A percentile compares a stretch with the other conserved stretches of the same genome.
Evolutionary conservation across 805 yeast genomes (phyloP).

Genomic region (Naumovozyma castellii): DNA sequence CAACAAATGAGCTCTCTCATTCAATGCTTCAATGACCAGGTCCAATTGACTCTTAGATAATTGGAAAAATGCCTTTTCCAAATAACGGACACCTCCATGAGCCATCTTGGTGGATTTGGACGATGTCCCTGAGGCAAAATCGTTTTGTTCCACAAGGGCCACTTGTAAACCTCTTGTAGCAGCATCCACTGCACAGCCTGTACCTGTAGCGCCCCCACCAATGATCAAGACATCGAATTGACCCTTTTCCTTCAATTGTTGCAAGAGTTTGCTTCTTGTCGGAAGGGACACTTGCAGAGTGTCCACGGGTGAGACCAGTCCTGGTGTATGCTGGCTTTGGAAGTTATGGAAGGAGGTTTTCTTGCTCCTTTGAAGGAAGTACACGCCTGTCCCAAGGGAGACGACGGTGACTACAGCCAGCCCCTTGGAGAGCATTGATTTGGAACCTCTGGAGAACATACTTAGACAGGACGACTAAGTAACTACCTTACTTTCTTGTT

Average conservation of each 20-base stretch:
- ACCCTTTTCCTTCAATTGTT: constrained; percentile 37
- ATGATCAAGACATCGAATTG: constrained; percentile 74
- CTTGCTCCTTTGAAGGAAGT: neutral
- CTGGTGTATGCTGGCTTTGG: neutral
- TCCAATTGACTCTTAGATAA: constrained; percentile 82
- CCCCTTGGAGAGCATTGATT: neutral
- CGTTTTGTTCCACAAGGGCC: constrained; percentile 75
- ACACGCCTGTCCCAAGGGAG: neutral
- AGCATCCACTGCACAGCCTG: constrained; percentile 91
- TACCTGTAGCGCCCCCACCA: constrained; percentile 96
- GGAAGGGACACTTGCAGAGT: constrained; percentile 28
- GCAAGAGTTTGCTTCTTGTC: constrained; percentile 42
- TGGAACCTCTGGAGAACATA: neutral
- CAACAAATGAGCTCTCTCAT: constrained; percentile 77
- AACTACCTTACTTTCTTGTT: no score
- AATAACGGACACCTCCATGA: constrained; percentile 93
- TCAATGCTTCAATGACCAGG: constrained; percentile 79
- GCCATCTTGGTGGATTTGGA: constrained; percentile 94
- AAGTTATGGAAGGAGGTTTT: neutral
- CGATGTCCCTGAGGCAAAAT: constrained; percentile 87
- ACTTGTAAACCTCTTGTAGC: constrained; percentile 84
- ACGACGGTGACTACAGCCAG: neutral
- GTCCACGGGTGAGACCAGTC: constrained; percentile 8
- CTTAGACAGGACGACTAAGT: no score
- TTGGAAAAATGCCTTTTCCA: constrained; percentile 91